These are phyloP conservation scores for Stropharia rugosoannulata DNA, from an alignment of 768 basidiomycete genomes.

Conservation along the genomic window DNA sequence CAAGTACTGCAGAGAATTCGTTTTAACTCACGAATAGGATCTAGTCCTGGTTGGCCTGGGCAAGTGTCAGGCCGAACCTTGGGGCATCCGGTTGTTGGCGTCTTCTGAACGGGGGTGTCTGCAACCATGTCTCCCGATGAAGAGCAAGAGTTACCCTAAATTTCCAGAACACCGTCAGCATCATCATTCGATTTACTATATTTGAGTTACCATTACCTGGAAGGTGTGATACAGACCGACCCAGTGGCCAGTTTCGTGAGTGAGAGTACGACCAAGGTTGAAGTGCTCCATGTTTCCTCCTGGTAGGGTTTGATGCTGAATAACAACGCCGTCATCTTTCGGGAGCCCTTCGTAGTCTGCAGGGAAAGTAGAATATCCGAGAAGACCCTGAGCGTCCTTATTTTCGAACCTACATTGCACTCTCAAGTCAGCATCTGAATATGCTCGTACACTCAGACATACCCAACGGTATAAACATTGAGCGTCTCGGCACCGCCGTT, in stretches of 20 bases:
- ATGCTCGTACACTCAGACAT: neutral
- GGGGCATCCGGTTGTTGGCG: conserved; percentile 30
- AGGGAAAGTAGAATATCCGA: conserved; percentile 47
- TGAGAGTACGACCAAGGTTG: conserved; percentile 26
- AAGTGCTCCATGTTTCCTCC: conserved; percentile 23
- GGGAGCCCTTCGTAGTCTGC: conserved; percentile 26
- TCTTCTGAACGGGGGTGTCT: conserved; percentile 38
- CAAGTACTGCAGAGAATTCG: neutral
- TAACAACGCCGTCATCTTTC: conserved; percentile 38
- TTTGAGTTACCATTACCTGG: conserved; percentile 10
- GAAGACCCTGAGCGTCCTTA: conserved; percentile 28
- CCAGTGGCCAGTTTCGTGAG: conserved; percentile 33
- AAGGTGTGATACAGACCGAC: conserved; percentile 39
- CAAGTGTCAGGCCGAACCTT: conserved; percentile 21
- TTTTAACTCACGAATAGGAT: conserved; percentile 30
- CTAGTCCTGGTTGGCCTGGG: conserved; percentile 21
- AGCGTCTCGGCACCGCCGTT: conserved; percentile 33
- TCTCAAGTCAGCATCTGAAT: no score
- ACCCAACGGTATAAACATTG: conserved; percentile 43
- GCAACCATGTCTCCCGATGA: conserved; percentile 34
- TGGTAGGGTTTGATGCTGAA: conserved; percentile 27
- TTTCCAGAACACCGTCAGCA: conserved; percentile 15
- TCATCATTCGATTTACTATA: neutral
- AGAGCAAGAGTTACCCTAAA: conserved; percentile 35
- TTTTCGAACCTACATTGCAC: conserved; percentile 23